Base-by-base conservation (phyloP, 768 basidiomycete genomes). In the Gloeostereum incarnatum region DNA sequence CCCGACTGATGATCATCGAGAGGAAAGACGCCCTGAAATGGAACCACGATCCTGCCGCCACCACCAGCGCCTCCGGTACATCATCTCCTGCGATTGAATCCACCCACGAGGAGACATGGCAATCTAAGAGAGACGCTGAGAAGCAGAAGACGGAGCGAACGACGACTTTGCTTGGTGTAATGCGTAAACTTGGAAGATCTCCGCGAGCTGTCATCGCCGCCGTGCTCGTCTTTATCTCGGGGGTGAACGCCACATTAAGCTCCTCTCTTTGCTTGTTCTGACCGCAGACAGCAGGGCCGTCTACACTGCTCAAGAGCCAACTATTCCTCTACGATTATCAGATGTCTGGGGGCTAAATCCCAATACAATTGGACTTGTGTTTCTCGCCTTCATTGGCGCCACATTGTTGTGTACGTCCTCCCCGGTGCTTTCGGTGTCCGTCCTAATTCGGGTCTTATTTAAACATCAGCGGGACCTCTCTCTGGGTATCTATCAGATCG, bases 311-410 rank as follows among this genome's bases (percentile, higher is more conserved):
- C 65, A 67, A 46, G 79, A 80, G 36, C 74, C 79, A 10, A 60
- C 75, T 4, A 56, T 81, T 25, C 75, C 78, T 1, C 53, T 79
- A 19, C 73, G 72, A 42, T 50, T 79, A 25, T 68, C 73, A 44
- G 49, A 49, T 9, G 43, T 66, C 4, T 81, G 75, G 70, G 53
- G 54, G 4, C 62, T 72, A 26, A 45, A 63, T 39, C 62, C 77
- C 0, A 52, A 50, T n/a, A 54, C 58, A 51, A 75, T 82, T 8
- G 84, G 84, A 6, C 47, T 85, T n/a, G 68, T 82, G 11, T 79
- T 78, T 51, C 58, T 86, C n/a, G n/a, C n/a, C n/a, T n/a, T n/a
- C n/a, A 80, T 74, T 5, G 68, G 70, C 6, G n/a, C n/a, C n/a
- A n/a, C n/a, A n/a, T n/a, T n/a, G n/a, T n/a, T n/a, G n/a, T n/a